These are phyloP conservation scores for Xylariales sp. DNA, from an alignment of 2,329 filamentous ascomycete species.

Conservation along the genomic window DNA sequence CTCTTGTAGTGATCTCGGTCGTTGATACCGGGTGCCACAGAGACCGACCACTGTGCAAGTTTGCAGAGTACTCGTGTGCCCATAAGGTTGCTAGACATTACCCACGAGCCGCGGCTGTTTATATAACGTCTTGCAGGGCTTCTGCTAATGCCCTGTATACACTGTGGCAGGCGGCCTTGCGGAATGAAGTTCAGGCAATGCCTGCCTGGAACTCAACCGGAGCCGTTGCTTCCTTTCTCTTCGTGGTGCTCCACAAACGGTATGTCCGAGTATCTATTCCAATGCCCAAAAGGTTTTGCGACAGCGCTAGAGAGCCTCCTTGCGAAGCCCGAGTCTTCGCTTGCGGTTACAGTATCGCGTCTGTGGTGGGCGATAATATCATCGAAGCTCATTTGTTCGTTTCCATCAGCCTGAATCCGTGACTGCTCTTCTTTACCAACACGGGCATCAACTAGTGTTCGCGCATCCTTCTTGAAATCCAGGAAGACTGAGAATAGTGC, in stretches of 20 bases:
- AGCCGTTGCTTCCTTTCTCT: no score
- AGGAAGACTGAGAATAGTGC: conserved; percentile 47
- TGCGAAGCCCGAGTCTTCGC: conserved; percentile 18
- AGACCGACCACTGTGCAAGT: no score
- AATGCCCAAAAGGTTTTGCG: conserved; percentile 11
- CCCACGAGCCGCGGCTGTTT: no score
- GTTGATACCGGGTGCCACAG: no score
- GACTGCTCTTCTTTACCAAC: conserved; percentile 27
- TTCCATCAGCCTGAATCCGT: conserved; percentile 29
- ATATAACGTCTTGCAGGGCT: no score
- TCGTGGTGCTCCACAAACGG: background rate
- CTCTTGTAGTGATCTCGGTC: no score
- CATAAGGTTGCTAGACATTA: no score
- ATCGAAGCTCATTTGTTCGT: conserved; percentile 38
- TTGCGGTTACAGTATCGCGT: conserved; percentile 14
- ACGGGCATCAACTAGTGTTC: conserved; percentile 37
- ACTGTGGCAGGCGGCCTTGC: no score
- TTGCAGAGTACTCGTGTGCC: no score
- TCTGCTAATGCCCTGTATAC: no score
- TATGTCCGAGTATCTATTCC: background rate
- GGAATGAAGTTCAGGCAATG: no score
- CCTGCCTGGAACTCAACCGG: no score
- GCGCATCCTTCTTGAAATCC: conserved; percentile 40
- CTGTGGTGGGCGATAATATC: conserved; percentile 31
- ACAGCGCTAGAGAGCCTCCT: conserved; percentile 20